Evolutionary conservation across 257 asterid species (phyloP).

Genomic region (Primulina huaijiensis): DNA sequence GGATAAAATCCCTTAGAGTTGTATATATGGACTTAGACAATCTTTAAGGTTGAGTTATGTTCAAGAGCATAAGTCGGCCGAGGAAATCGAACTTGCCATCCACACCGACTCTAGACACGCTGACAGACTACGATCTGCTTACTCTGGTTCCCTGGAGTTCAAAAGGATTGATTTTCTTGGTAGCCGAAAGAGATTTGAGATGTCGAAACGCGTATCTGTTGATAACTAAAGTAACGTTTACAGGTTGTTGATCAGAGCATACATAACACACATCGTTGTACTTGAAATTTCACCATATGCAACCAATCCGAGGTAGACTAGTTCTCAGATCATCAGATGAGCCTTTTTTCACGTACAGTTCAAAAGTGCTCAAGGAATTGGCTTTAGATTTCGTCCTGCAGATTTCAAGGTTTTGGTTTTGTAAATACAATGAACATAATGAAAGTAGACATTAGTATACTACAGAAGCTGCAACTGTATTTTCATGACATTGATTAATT

Average conservation of each 20-base stretch:
- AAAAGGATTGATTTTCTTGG: constrained; percentile 83
- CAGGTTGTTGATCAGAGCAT: constrained; percentile 78
- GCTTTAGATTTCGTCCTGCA: neutral
- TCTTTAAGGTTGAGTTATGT: too few species aligned
- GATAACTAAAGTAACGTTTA: constrained; percentile 56
- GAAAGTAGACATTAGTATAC: neutral
- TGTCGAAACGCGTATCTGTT: too few species aligned
- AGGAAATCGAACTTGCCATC: constrained; percentile 73
- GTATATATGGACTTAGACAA: too few species aligned
- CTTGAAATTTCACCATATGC: neutral
- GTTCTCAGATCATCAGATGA: neutral
- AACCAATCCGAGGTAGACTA: neutral
- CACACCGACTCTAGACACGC: constrained; percentile 94
- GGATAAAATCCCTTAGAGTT: too few species aligned
- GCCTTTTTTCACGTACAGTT: neutral
- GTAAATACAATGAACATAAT: neutral
- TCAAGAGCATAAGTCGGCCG: constrained; percentile 69
- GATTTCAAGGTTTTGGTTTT: neutral
- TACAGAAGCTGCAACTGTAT: too few species aligned
- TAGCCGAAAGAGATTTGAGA: constrained; percentile 10
- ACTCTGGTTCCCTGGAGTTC: constrained; percentile 43
- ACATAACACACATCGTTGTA: constrained; percentile 11
- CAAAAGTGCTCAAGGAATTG: neutral
- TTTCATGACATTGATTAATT: too few species aligned
- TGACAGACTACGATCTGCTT: constrained; percentile 64